phyloP scores from a whole-genome alignment of 1,139 yeast genomes.

The Diutina sp. region DNA sequence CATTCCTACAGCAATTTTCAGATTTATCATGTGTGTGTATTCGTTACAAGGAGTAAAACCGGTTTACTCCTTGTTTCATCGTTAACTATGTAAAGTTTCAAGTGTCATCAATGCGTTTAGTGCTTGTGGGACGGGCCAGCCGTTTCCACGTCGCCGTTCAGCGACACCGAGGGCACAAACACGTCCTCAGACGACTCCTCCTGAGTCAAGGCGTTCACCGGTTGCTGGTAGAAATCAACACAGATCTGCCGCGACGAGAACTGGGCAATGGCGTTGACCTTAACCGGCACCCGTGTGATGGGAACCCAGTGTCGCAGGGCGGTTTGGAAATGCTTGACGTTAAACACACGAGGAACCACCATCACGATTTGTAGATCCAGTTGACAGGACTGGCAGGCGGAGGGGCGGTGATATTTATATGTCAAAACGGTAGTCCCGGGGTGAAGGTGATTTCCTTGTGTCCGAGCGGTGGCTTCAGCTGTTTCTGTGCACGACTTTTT shows the following conservation, averaged over 20 bases:
- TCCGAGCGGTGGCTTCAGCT: neutral
- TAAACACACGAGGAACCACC: neutral
- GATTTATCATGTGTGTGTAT: too few relatives aligned
- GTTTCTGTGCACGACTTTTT: neutral
- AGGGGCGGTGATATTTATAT: neutral
- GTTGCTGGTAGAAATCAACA: neutral
- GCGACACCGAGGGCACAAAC: slow-evolving; percentile 29
- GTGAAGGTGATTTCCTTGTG: neutral
- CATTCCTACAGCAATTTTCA: too few relatives aligned
- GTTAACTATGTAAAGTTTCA: too few relatives aligned
- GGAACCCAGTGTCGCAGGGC: slow-evolving; percentile 1
- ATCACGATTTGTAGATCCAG: neutral
- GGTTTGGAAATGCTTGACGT: neutral
- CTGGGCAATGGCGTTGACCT: neutral
- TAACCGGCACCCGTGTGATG: neutral
- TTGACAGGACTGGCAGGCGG: neutral
- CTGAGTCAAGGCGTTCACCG: neutral
- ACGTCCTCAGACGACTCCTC: slow-evolving; percentile 11
- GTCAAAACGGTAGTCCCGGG: neutral
- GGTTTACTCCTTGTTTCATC: too few relatives aligned
- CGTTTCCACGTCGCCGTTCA: slow-evolving; percentile 30
- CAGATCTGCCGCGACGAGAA: neutral
- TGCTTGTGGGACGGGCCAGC: slow-evolving; percentile 34
- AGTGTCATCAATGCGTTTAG: slow-evolving; percentile 4
- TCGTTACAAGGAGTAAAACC: too few relatives aligned